Evolutionary conservation across 2,329 filamentous ascomycete species (phyloP), one percentile per base, ranked within the genome.

Genomic region (Rutstroemia sp.): DNA sequence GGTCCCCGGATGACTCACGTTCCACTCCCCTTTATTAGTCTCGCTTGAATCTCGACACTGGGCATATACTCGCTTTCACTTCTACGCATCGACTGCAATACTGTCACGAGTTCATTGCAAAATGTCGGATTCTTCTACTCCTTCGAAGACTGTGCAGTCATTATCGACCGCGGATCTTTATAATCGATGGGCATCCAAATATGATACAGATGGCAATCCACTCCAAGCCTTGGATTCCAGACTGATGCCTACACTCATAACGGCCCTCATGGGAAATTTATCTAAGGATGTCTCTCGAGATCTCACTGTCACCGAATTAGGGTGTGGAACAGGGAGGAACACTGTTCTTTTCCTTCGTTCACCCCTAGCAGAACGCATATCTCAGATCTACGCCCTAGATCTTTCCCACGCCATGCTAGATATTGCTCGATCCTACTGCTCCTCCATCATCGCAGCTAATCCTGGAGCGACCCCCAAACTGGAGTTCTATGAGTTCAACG

Each of bases 141-240:
- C 50, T 36, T 57, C 70, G 51, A 58, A 66, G 30, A 10, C 30
- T 1, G 30, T 34, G 30, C 30, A n/a, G 30, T 71, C 69, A 9
- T 61, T 72, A 3, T 60, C 70, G n/a, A 79, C 72, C 0, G 65
- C 69, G 36, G 68, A 72, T n/a, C 72, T 77, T 12, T 80, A 80
- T 62, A 66, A 77, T 51, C 71, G 73, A 55, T 80, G 77, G 77
- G 73, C 76, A 27, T 60, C 63, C 46, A 65, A 83, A 45, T 87
- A 87, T 70, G 83, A 87, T 68, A 79, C 74, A 34, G 83, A 87
- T 60, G 80, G 79, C 34, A 87, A 87, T 66, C 83, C 86, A 67
- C 74, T 88, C 1, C 83, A 87, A 70, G 75, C 77, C 1, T 75
- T 86, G 17, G 84, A 88, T 65, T 78, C 80, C 40, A 60, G 77